Percentiles rank a stretch among this genome's conserved stretches.
Evolutionary conservation across 2,329 filamentous ascomycete genomes (phyloP).

Genomic region (Hymenoscyphus infarciens): DNA sequence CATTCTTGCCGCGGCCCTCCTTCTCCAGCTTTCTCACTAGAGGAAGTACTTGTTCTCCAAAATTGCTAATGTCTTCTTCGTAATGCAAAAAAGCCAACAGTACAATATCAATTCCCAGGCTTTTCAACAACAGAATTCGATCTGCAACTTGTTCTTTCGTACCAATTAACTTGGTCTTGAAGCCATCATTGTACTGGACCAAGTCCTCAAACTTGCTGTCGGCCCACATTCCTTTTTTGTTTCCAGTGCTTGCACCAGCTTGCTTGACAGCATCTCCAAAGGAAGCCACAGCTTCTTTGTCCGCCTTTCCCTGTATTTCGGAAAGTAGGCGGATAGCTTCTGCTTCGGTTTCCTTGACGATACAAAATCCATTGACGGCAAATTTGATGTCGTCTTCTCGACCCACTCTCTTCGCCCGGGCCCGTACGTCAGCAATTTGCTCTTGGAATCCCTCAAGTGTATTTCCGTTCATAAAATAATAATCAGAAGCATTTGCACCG

Average conservation of each 20-base stretch:
- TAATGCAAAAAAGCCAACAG: constrained; percentile 50
- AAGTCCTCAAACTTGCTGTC: constrained; percentile 49
- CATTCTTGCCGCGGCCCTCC: constrained; percentile 46
- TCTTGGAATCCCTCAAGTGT: constrained; percentile 49
- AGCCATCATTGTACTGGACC: constrained; percentile 54
- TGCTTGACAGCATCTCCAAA: constrained; percentile 48
- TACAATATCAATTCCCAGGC: constrained; percentile 42
- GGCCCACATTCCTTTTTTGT: constrained; percentile 52
- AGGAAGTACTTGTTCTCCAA: constrained; percentile 45
- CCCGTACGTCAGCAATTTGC: constrained; percentile 48
- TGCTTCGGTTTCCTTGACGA: constrained; percentile 46
- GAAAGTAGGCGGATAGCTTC: constrained; percentile 47
- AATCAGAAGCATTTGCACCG: constrained; percentile 45
- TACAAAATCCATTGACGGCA: constrained; percentile 48
- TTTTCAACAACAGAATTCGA: constrained; percentile 46
- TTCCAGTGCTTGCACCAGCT: constrained; percentile 44
- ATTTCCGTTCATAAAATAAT: constrained; percentile 57
- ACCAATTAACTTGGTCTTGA: constrained; percentile 52
- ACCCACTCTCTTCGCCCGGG: constrained; percentile 42
- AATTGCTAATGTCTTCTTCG: constrained; percentile 49
- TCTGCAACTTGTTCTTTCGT: constrained; percentile 50
- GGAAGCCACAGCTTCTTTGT: constrained; percentile 47
- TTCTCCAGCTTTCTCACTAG: constrained; percentile 46
- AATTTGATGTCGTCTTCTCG: constrained; percentile 46
- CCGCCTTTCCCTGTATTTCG: constrained; percentile 52